phyloP scores from a whole-genome alignment of 1,284 basidiomycete species.

The Mycocalia duriaeana region DNA sequence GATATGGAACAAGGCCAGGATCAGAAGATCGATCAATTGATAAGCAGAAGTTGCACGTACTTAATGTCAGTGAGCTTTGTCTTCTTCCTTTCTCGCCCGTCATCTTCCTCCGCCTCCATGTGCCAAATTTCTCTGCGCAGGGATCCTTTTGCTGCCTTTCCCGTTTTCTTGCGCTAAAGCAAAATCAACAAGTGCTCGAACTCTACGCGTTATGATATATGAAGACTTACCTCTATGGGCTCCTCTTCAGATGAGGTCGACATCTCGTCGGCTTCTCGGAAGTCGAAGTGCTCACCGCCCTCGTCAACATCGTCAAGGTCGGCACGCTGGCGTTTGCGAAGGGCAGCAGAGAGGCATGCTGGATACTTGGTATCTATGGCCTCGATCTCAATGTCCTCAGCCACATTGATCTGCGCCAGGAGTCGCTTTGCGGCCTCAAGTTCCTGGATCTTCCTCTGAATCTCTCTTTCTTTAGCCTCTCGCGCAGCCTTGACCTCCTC shows the following conservation, averaged over 20 bases:
- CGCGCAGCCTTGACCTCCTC: constrained; percentile 9
- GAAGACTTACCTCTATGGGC: neutral
- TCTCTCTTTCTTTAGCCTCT: constrained; percentile 7
- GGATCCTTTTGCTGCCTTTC: constrained; percentile 3
- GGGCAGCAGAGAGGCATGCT: constrained; percentile 8
- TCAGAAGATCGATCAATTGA: constrained; percentile 2
- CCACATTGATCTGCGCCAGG: constrained; percentile 8
- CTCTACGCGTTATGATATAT: constrained; percentile 2
- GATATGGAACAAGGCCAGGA: neutral
- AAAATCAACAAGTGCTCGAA: constrained; percentile 1
- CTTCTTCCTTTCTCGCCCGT: constrained; percentile 1
- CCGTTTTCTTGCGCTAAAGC: constrained; percentile 4
- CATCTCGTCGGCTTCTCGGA: constrained; percentile 8
- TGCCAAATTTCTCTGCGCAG: constrained; percentile 6
- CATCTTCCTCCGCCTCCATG: constrained; percentile 3
- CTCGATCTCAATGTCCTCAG: constrained; percentile 7
- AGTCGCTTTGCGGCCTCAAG: constrained; percentile 3
- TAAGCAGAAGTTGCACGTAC: neutral
- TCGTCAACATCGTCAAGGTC: constrained; percentile 3
- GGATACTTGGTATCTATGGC: constrained; percentile 6
- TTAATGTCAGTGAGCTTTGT: neutral
- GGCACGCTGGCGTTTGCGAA: constrained; percentile 2
- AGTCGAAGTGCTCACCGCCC: constrained; percentile 9
- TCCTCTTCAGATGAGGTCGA: constrained; percentile 5
- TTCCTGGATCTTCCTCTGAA: constrained; percentile 7